Base-by-base conservation (phyloP, 148 eudicot genomes). In the Beta vulgaris region DNA sequence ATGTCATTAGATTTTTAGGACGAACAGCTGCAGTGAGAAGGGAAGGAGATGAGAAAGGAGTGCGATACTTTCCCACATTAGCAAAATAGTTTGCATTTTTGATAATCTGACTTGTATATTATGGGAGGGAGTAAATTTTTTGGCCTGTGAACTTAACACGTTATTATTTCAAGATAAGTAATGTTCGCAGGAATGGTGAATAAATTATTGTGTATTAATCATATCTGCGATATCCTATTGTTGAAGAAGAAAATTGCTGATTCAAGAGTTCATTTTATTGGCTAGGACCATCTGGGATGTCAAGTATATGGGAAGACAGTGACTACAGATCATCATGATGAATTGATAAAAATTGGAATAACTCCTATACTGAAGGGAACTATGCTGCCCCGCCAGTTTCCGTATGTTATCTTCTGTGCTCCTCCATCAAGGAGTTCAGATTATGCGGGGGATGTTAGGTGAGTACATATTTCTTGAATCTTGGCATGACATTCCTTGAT, bases 361-460 rank as follows among this genome's bases (percentile, higher is more conserved):
- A 79, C n/a, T 73, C 98, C 98, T 26, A 63, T 72, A 67, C 9
- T 89, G 63, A 91, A 85, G 77, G 93, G 77, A 69, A 69, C 79
- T 16, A 81, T 63, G 69, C 64, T 74, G 66, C 48, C 78, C 34
- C 69, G 61, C 21, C 85, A 79, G 82, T 89, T 87, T 78, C 88
- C 96, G 3, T 87, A 86, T 82, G 93, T 93, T 76, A 86, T 93
- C 16, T 93, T 93, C 63, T 93, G 98, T 83, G 98, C 98, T 75
- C 98, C 98, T 46, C 96, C 98, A 26, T 84, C 76, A 32, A 79
- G 77, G 35, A 85, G 78, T 58, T 62, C 75, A 12, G 96, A 93
- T 82, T 93, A 93, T 80, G 74, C 92, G 39, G 88, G 91, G 64
- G 98, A 93, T 77, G 80, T 93, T 68, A 86, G 87, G 98, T 90